Base-by-base conservation (phyloP, 1,284 basidiomycete species). In the Moesziomyces globuligerus region DNA sequence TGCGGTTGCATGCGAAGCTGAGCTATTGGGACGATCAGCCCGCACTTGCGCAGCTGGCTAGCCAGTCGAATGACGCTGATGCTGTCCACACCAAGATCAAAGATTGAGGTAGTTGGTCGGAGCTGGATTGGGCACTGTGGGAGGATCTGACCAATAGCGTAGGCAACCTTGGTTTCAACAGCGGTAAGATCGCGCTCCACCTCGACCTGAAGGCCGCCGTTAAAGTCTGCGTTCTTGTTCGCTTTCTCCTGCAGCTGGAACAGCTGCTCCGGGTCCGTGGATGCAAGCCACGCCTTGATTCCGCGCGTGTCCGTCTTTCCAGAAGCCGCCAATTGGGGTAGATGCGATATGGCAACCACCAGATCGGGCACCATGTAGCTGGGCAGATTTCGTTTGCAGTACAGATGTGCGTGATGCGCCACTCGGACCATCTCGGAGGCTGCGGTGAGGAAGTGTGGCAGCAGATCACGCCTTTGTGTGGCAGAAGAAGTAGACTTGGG, bases 31-130 rank as follows among this genome's bases (percentile, higher is more conserved):
- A 58, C 39, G 9, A 24, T 44, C 23, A 58, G 11, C 10, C 56
- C 48, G 3, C 10, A 5, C 20, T 50, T 51, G 18, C 56, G 48
- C 26, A 58, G 49, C 15, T 42, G 18, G 15, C 44, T 28, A 1
- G 48, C 48, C 18, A 58, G 39, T 28, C 32, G 34, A 32, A 58
- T 58, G 10, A 58, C 41, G 47, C 36, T 49, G n/a, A 57, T 47
- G 24, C 54, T 57, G 26, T 57, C 54, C 23, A 57, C 32, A 32
- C 56, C 56, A 21, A 58, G 56, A 15, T 58, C 56, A 47, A 58
- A 58, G 48, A 58, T 58, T 17, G 56, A 58, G 10, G 48, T 51
- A 23, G 21, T 4, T 15, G 20, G 18, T 23, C 37, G 44, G 13
- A 46, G 20, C 17, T 37, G 24, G 15, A 23, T 15, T n/a, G 43